A percentile compares a stretch with the other conserved stretches of the same genome.
These are phyloP conservation scores for Pseudodiploospora longispora DNA, from an alignment of 2,329 filamentous ascomycete genomes.

Conservation along the genomic window DNA sequence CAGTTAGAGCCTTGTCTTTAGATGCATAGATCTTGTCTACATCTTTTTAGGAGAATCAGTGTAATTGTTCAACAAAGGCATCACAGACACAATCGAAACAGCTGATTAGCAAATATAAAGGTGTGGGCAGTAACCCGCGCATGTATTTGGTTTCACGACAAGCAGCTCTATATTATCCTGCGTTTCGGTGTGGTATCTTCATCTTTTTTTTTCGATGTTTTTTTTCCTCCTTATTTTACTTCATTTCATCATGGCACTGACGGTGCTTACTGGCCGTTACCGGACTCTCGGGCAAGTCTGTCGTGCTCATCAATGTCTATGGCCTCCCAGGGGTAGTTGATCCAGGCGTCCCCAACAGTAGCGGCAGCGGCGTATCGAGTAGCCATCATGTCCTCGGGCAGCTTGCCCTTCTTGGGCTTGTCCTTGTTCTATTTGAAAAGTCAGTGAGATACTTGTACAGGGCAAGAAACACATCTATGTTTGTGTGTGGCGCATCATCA, in stretches of 20 bases:
- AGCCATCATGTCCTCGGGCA: conserved; percentile 71
- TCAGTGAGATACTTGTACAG: not conserved
- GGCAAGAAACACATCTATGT: not conserved
- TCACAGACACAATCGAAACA: no score
- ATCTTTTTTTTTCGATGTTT: conserved; percentile 1
- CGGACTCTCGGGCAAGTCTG: conserved; percentile 46
- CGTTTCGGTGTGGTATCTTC: conserved; percentile 1
- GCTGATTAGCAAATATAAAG: no score
- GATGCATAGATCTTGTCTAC: no score
- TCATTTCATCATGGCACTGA: not conserved
- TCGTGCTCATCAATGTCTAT: conserved; percentile 92
- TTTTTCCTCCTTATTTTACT: conserved; percentile 2
- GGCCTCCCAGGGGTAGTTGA: conserved; percentile 98
- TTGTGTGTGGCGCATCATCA: not conserved
- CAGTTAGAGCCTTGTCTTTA: no score
- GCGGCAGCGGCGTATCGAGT: conserved; percentile 75
- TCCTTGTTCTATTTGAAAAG: conserved; percentile 70
- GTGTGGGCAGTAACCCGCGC: no score
- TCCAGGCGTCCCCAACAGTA: conserved; percentile 93
- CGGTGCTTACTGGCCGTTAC: conserved; percentile 10
- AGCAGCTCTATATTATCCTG: no score
- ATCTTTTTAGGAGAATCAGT: no score
- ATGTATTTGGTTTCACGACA: no score
- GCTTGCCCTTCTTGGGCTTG: conserved; percentile 83
- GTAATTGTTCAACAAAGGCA: no score